phyloP scores from a whole-genome alignment of 305 asterid species.

The Stenogyne calaminthoides region DNA sequence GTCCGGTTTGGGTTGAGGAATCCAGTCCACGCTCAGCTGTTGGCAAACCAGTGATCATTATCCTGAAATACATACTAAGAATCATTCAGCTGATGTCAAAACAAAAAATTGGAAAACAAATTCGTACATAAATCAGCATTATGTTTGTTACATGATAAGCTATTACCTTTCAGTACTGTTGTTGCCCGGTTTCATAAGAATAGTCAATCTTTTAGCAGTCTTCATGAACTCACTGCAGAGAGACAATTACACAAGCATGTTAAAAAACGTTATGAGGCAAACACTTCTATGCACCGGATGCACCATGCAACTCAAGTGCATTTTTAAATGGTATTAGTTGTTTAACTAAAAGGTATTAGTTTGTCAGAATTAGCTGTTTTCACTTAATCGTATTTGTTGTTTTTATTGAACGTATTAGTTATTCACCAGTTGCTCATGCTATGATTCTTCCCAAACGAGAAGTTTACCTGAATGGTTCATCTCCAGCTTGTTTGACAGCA shows the following conservation, averaged over 20 bases:
- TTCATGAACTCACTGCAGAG: slow-evolving; percentile 57
- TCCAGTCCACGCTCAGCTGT: slow-evolving; percentile 74
- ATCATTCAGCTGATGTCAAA: slow-evolving; percentile 20
- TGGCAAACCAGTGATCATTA: slow-evolving; percentile 70
- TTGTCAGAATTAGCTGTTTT: no score
- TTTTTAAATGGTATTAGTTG: background rate
- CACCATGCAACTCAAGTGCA: no score
- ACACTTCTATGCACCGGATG: no score
- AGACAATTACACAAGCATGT: slow-evolving; percentile 18
- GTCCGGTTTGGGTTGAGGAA: slow-evolving; percentile 76
- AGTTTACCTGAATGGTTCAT: slow-evolving; percentile 79
- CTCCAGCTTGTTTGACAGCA: slow-evolving; percentile 72
- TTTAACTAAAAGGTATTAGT: no score
- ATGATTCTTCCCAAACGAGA: background rate
- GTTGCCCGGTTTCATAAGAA: slow-evolving; percentile 44
- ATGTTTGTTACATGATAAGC: background rate
- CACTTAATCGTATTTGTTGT: no score
- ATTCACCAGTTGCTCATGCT: background rate
- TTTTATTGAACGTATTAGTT: no score
- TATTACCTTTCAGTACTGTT: slow-evolving; percentile 45
- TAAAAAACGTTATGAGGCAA: background rate
- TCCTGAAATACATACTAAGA: slow-evolving; percentile 50
- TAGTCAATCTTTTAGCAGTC: slow-evolving; percentile 55
- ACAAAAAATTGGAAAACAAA: background rate
- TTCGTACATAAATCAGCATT: background rate